Percentiles rank a stretch among this genome's conserved stretches.
These are phyloP conservation scores for Podosphaera fusca DNA, from an alignment of 2,329 filamentous ascomycete species.

Conservation along the genomic window DNA sequence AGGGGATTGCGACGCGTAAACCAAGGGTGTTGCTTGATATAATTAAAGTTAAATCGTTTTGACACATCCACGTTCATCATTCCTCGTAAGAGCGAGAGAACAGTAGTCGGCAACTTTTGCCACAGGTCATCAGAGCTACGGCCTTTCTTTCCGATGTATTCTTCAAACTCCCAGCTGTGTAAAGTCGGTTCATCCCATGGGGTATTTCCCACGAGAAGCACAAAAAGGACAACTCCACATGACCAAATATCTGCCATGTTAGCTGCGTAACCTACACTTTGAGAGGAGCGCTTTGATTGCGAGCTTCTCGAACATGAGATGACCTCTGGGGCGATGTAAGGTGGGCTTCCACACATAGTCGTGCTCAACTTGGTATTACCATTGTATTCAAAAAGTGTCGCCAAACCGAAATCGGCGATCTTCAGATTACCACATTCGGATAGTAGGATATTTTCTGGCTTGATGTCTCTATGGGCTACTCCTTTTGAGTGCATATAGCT, in stretches of 20 bases:
- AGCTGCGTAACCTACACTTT: constrained; percentile 40
- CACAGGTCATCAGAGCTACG: constrained; percentile 69
- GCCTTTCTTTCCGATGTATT: constrained; percentile 63
- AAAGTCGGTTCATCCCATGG: constrained; percentile 87
- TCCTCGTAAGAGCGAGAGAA: constrained; percentile 63
- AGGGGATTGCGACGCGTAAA: constrained; percentile 66
- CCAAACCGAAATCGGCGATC: constrained; percentile 88
- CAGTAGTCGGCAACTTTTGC: constrained; percentile 49
- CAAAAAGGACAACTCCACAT: constrained; percentile 92
- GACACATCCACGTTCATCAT: constrained; percentile 69
- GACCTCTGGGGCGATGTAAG: constrained; percentile 93
- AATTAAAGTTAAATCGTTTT: constrained; percentile 62
- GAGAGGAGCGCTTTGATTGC: constrained; percentile 24
- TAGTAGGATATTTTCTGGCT: constrained; percentile 87
- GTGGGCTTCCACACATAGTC: constrained; percentile 85
- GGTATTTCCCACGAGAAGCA: constrained; percentile 83
- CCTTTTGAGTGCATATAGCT: constrained; percentile 93
- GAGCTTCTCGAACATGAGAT: constrained; percentile 25
- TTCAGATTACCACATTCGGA: constrained; percentile 71
- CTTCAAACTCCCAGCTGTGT: constrained; percentile 72
- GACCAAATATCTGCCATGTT: constrained; percentile 90
- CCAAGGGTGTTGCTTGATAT: constrained; percentile 84
- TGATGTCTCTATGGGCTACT: constrained; percentile 75
- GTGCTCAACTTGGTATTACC: constrained; percentile 60
- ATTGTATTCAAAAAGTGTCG: constrained; percentile 79